phyloP scores from a whole-genome alignment of 768 basidiomycete species.

The Tricholoma furcatifolium region DNA sequence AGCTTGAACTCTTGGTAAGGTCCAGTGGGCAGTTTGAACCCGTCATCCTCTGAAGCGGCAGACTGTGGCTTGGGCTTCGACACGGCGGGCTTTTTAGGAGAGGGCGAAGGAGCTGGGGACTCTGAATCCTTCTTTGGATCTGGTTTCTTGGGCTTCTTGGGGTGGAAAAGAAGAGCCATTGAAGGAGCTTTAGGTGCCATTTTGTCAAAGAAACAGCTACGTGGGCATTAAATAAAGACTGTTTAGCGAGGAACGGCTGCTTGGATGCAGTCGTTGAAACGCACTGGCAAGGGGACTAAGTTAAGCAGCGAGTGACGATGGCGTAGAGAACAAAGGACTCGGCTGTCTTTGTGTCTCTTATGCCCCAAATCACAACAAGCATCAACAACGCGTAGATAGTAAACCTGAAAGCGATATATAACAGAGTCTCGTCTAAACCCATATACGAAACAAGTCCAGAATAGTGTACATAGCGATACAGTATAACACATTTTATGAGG shows the following conservation, averaged over 20 bases:
- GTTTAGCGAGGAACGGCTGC: conserved; percentile 11
- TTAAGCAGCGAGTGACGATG: neutral
- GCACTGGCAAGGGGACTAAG: conserved; percentile 8
- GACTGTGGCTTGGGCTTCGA: conserved; percentile 37
- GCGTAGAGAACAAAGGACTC: neutral
- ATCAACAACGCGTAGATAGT: conserved; percentile 10
- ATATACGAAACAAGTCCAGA: conserved; percentile 3
- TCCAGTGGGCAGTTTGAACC: conserved; percentile 59
- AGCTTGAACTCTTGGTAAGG: conserved; percentile 76
- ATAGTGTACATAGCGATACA: conserved; percentile 15
- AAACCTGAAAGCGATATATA: neutral
- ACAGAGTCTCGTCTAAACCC: conserved; percentile 8
- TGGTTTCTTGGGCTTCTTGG: conserved; percentile 49
- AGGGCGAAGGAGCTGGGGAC: conserved; percentile 21
- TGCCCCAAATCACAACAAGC: conserved; percentile 1
- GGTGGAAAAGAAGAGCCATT: conserved; percentile 59
- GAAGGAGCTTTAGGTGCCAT: conserved; percentile 44
- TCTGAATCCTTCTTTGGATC: conserved; percentile 48
- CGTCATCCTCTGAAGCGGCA: conserved; percentile 47
- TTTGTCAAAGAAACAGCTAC: conserved; percentile 10
- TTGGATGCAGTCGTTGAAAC: conserved; percentile 11
- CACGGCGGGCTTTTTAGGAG: conserved; percentile 40
- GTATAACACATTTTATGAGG: conserved; percentile 23
- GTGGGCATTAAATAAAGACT: conserved; percentile 11
- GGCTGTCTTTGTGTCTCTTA: neutral